These are phyloP conservation scores for Cordyceps javanica DNA, from an alignment of 2,329 filamentous ascomycete species.

Conservation along the genomic window DNA sequence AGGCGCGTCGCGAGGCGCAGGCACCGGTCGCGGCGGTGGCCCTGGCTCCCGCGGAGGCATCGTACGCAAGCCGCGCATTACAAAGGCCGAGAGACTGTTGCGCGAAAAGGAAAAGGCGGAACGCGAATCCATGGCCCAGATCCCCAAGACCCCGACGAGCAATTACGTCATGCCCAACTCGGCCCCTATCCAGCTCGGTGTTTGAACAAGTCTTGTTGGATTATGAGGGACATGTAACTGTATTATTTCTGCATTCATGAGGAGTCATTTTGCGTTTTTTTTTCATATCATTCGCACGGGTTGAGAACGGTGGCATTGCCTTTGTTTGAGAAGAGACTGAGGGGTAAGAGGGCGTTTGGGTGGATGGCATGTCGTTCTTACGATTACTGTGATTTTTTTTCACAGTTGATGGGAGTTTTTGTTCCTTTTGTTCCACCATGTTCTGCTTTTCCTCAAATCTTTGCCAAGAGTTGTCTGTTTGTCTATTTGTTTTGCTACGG, in stretches of 20 bases:
- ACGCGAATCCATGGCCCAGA: conserved; percentile 48
- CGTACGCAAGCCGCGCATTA: conserved; percentile 75
- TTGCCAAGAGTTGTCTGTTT: too few relatives aligned
- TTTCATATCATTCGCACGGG: not conserved
- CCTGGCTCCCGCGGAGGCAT: conserved; percentile 73
- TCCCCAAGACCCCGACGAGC: conserved; percentile 32
- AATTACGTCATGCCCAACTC: conserved; percentile 27
- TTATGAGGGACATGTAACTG: not conserved
- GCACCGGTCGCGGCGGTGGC: conserved; percentile 41
- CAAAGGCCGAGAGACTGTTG: conserved; percentile 59
- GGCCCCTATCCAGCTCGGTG: conserved; percentile 6
- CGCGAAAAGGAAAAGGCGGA: conserved; percentile 52
- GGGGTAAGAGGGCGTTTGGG: not conserved
- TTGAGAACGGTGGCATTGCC: not conserved
- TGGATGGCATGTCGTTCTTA: not conserved
- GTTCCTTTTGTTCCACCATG: conserved; percentile 2
- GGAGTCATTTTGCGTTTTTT: conserved; percentile 6
- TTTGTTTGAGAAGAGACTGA: not conserved
- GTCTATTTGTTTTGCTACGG: conserved; percentile 4
- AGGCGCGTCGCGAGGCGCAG: conserved; percentile 47
- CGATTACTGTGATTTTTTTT: not conserved
- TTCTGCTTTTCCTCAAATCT: conserved; percentile 13
- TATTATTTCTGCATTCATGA: conserved; percentile 10
- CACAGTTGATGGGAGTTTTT: not conserved
- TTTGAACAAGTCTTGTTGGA: not conserved